phyloP scores from a whole-genome alignment of 495 filamentous ascomycete genomes.

The Penicillium maclennaniae region DNA sequence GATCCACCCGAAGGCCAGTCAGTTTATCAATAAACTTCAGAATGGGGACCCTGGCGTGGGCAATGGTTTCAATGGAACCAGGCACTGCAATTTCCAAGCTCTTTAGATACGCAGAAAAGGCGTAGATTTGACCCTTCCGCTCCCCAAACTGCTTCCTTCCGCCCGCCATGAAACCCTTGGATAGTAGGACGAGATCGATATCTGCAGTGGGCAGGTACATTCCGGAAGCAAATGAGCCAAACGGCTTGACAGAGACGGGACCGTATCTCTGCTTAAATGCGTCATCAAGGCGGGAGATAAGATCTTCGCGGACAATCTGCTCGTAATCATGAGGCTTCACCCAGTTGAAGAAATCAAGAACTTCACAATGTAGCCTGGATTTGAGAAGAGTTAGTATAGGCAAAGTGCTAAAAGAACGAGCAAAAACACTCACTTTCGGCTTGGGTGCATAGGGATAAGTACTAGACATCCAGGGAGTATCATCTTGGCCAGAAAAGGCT shows the following conservation, averaged over 20 bases:
- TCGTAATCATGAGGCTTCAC: constrained; percentile 76
- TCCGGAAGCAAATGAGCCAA: constrained; percentile 88
- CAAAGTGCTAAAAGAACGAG: background rate
- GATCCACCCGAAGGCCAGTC: constrained; percentile 75
- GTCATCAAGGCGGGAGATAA: constrained; percentile 61
- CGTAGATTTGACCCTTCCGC: constrained; percentile 42
- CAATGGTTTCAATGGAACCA: constrained; percentile 59
- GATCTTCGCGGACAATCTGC: constrained; percentile 62
- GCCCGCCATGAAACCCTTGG: constrained; percentile 49
- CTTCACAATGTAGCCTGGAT: constrained; percentile 70
- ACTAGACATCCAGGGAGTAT: constrained; percentile 59
- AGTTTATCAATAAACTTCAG: constrained; percentile 76
- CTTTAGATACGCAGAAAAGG: constrained; percentile 51
- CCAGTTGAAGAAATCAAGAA: constrained; percentile 83
- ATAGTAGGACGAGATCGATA: constrained; percentile 88
- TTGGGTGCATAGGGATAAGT: constrained; percentile 29
- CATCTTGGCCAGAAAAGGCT: constrained; percentile 34
- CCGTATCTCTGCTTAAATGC: constrained; percentile 49
- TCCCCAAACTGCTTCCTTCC: constrained; percentile 44
- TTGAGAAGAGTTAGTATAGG: background rate
- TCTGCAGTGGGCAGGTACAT: constrained; percentile 89
- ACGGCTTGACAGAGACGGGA: constrained; percentile 61
- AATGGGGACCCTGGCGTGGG: constrained; percentile 81
- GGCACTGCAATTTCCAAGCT: constrained; percentile 43
- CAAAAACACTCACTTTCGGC: constrained; percentile 24